Conservation (phyloP, 441 rosid species). For the Aleurites moluccanus region DNA sequence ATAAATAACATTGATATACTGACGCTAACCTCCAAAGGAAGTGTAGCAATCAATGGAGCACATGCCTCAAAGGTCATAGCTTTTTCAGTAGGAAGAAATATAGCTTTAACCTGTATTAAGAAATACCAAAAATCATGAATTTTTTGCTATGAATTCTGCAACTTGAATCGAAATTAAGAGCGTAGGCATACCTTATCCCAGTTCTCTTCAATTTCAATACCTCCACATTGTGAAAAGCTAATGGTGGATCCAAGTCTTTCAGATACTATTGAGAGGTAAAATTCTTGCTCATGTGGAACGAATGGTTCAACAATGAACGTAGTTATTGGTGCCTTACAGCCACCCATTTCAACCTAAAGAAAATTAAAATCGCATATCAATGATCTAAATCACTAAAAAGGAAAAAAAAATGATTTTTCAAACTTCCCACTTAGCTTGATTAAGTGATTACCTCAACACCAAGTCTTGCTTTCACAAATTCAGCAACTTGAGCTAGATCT, state of each 20-base stretch:
- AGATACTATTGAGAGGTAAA: constrained; percentile 67
- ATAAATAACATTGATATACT: background rate
- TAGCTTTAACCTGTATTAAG: constrained; percentile 60
- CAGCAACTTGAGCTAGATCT: constrained; percentile 91
- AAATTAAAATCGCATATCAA: constrained; percentile 14
- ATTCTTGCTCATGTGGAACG: constrained; percentile 77
- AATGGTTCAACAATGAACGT: constrained; percentile 88
- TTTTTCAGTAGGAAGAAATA: constrained; percentile 65
- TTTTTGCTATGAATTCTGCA: background rate
- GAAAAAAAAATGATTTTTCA: background rate
- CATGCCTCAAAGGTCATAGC: constrained; percentile 61
- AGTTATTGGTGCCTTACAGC: constrained; percentile 84
- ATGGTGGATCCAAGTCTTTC: constrained; percentile 80
- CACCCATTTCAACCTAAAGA: constrained; percentile 79
- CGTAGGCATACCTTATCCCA: constrained; percentile 67
- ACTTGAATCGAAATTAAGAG: background rate
- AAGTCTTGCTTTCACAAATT: constrained; percentile 78
- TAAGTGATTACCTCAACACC: constrained; percentile 64
- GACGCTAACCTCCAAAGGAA: constrained; percentile 70
- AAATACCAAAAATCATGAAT: constrained; percentile 1
- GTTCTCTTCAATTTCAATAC: constrained; percentile 89
- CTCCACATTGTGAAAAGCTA: constrained; percentile 87
- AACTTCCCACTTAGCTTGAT: background rate
- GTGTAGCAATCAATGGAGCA: constrained; percentile 90
- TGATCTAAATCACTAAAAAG: constrained; percentile 13